phyloP scores from a whole-genome alignment of 306 rosid species.

The Quercus berberidifolia region DNA sequence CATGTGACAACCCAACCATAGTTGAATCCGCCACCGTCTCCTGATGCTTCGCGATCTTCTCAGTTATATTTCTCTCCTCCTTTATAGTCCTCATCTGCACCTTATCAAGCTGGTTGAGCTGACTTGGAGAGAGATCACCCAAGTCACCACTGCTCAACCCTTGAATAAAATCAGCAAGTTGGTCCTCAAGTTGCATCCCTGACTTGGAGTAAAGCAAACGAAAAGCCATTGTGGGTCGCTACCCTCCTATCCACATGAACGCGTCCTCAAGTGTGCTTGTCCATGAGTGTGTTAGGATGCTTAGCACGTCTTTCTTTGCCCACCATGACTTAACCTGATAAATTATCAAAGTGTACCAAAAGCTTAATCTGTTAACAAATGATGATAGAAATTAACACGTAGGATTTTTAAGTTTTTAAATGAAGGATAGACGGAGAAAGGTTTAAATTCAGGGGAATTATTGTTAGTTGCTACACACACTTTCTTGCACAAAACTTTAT shows the following conservation, averaged over 20 bases:
- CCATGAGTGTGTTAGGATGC: conserved; percentile 51
- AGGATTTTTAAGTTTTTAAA: too few species aligned
- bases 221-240: conserved; percentile 68
- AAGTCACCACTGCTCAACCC: conserved; percentile 36
- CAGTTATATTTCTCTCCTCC: conserved; percentile 50
- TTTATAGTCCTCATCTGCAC: conserved; percentile 38
- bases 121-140: conserved; percentile 41
- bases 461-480: too few species aligned
- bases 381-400: too few species aligned
- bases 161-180: conserved; percentile 15
- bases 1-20: conserved; percentile 44
- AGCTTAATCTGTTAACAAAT: too few species aligned
- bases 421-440: too few species aligned
- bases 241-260: conserved; percentile 73
- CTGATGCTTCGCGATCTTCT: conserved; percentile 51
- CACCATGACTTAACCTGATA: conserved; percentile 35
- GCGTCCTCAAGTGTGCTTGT: conserved; percentile 49
- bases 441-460: too few species aligned
- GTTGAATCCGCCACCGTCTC: conserved; percentile 46
- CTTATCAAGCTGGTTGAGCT: conserved; percentile 35
- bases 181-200: conserved; percentile 47
- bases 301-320: conserved; percentile 32
- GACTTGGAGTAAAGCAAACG: conserved; percentile 60
- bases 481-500: too few species aligned
- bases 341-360: not conserved